phyloP scores from a whole-genome alignment of 805 yeast genomes.

The Schwanniomyces sp. region DNA sequence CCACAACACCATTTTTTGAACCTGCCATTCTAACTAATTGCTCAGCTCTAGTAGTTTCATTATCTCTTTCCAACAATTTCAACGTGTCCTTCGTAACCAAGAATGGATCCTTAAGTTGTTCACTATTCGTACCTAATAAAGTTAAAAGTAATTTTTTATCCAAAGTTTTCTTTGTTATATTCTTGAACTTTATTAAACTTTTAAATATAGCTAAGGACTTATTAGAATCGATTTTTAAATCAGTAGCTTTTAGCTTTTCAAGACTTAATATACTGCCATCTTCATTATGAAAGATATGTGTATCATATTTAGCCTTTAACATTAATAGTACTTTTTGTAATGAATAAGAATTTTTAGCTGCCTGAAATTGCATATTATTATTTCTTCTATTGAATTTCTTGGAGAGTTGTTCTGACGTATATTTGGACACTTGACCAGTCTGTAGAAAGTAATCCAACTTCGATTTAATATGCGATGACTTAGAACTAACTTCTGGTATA shows the following conservation, averaged over 20 bases:
- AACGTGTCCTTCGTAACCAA: slow-evolving; percentile 54
- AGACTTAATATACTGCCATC: slow-evolving; percentile 24
- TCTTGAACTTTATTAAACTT: slow-evolving; percentile 25
- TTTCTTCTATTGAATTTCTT: slow-evolving; percentile 5
- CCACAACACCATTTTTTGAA: slow-evolving; percentile 51
- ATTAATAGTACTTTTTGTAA: slow-evolving; percentile 23
- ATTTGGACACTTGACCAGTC: slow-evolving; percentile 24
- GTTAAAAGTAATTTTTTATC: slow-evolving; percentile 51
- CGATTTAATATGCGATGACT: slow-evolving; percentile 6
- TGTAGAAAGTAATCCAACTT: slow-evolving; percentile 27
- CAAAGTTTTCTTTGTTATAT: slow-evolving; percentile 20
- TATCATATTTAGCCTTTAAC: slow-evolving; percentile 31
- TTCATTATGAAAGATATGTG: slow-evolving; percentile 18
- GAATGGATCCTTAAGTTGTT: slow-evolving; percentile 58
- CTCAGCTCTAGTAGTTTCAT: slow-evolving; percentile 50
- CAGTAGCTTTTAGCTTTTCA: slow-evolving; percentile 19
- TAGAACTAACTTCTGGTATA: neutral
- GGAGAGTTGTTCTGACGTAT: slow-evolving; percentile 15
- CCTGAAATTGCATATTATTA: neutral
- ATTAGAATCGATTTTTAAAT: slow-evolving; percentile 19
- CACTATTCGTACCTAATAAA: slow-evolving; percentile 58
- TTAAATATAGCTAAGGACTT: slow-evolving; percentile 26
- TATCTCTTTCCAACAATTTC: slow-evolving; percentile 51
- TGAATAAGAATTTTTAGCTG: slow-evolving; percentile 3
- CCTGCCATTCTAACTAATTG: slow-evolving; percentile 48